A percentile compares a stretch with the other conserved stretches of the same genome.
Conservation (phyloP, 768 basidiomycete genomes). For the Mrakia hoshinonis region DNA sequence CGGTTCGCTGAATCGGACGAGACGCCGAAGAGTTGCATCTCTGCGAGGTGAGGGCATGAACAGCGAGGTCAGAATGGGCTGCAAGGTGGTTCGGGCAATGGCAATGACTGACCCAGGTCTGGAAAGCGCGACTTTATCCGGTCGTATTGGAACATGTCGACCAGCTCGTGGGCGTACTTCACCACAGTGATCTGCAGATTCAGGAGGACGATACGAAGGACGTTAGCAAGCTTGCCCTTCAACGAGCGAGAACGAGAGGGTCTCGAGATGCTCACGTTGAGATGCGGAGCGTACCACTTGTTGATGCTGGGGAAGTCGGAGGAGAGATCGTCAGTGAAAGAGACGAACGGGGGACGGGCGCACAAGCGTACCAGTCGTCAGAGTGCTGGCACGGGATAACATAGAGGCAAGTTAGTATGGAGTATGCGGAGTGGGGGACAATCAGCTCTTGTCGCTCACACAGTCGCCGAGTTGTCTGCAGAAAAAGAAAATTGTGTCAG, state of each 20-base stretch:
- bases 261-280: slow-evolving; percentile 10
- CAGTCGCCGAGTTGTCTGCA: slow-evolving; percentile 22
- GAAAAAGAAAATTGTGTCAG: background rate
- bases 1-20: slow-evolving; percentile 26
- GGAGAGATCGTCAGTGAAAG: background rate
- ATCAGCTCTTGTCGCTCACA: no score
- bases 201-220: background rate
- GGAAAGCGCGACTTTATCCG: background rate
- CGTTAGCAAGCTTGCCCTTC: background rate
- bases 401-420: background rate
- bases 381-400: slow-evolving; percentile 3
- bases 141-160: slow-evolving; percentile 12
- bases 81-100: no score
- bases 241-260: background rate
- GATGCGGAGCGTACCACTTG: slow-evolving; percentile 21
- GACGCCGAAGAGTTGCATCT: slow-evolving; percentile 27
- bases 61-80: background rate
- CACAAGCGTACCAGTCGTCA: slow-evolving; percentile 20
- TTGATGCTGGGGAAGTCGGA: background rate
- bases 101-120: background rate
- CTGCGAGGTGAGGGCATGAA: background rate
- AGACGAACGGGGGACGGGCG: background rate
- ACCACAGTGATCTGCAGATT: slow-evolving; percentile 19
- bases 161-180: slow-evolving; percentile 27
- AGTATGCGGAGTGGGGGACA: background rate